Base-by-base conservation (phyloP, 495 filamentous ascomycete species). In the Mytilinidion resinicola region DNA sequence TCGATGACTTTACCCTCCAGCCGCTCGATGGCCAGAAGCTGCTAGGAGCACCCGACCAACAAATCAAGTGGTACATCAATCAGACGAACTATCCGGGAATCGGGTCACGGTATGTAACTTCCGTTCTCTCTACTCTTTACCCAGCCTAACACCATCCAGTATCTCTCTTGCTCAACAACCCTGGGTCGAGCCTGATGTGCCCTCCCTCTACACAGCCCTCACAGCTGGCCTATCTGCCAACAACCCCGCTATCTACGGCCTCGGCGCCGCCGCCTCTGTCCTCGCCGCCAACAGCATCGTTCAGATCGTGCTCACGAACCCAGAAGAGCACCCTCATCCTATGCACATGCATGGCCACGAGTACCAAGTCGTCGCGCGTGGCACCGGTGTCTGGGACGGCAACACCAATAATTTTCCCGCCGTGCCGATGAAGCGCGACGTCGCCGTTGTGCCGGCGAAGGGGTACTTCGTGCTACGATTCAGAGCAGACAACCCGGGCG, bases 161-260 rank as follows among this genome's bases (percentile, higher is more conserved):
- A 63, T 59, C 47, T 33, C 25, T 9, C n/a, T 66, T 38, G 62
- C 53, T 8, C 21, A 35, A 15, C 39, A 57, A 41, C 56, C 63
- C 9, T 66, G 56, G 51, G 34, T 52, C 10, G 46, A 38, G 44
- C 63, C 87, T n/a, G 89, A 86, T 62, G 87, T 93, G 0, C 90
- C 90, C 1, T 86, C 85, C 0, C 75, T 95, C 0, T 95, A 89
- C 75, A 85, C 85, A 0, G 89, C 77, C 1, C 72, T 95, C 19
- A 80, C 82, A 0, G 73, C 85, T 5, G 86, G 86, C 17, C 69
- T 79, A 0, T 63, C 76, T n/a, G 82, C 86, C 5, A 80, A 76
- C 7, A 75, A 91, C 62, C 68, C 83, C 0, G 56, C 63, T 3
- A 75, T 93, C 15, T 95, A 95, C 70, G 90, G 90, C n/a, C 73